Percentiles rank a stretch among this genome's conserved stretches.
Evolutionary conservation across 192 early-diverging fungal genomes (phyloP).

Genomic region (Anaeromyces robustus): DNA sequence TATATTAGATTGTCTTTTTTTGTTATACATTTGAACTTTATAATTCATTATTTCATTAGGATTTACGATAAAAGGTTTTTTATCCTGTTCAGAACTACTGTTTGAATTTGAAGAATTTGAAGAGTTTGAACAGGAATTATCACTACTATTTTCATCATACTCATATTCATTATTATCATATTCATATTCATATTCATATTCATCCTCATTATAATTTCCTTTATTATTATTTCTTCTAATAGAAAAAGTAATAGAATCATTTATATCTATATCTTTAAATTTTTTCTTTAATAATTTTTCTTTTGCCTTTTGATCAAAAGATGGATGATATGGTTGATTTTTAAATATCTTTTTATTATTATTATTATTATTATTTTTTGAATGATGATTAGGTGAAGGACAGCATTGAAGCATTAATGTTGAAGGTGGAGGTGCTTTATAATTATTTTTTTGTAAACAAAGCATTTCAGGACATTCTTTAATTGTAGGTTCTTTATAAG

Average conservation of each 20-base stretch:
- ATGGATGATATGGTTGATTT: background rate
- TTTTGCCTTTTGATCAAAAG: background rate
- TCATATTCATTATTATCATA: no score
- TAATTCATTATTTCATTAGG: background rate
- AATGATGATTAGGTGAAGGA: background rate
- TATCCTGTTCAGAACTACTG: no score
- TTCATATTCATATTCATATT: background rate
- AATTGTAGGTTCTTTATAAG: background rate
- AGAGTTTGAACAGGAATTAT: no score
- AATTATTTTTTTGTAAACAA: background rate
- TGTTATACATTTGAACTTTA: background rate
- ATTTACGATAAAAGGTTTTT: no score
- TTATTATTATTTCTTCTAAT: background rate
- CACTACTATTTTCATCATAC: no score
- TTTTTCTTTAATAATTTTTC: background rate
- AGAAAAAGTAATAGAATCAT: background rate
- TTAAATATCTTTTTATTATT: background rate
- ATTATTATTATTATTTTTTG: background rate
- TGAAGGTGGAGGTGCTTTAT: background rate
- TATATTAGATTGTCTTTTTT: background rate
- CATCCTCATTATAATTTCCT: background rate
- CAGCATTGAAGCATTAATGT: background rate
- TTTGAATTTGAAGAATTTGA: no score
- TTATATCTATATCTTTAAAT: background rate
- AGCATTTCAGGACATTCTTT: background rate